Conservation (phyloP, 1,139 yeast genomes). For the Wickerhamiella pararugosa region DNA sequence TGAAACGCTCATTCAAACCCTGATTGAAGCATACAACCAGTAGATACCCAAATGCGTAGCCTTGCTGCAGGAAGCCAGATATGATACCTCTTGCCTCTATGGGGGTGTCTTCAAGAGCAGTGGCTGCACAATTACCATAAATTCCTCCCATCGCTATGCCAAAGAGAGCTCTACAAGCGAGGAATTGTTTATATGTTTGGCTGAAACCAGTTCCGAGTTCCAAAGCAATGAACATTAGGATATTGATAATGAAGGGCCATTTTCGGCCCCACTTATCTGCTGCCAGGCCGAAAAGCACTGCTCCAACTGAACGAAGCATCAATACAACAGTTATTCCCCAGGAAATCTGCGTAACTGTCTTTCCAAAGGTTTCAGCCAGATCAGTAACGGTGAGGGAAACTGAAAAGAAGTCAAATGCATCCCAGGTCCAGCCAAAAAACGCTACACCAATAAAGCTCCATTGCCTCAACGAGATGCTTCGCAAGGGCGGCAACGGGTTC, state of each 20-base stretch:
- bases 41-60: constrained; percentile 57
- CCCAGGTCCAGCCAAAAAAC: constrained; percentile 64
- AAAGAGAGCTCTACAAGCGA: constrained; percentile 54
- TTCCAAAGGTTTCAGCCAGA: constrained; percentile 40
- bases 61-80: constrained; percentile 56
- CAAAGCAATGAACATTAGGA: constrained; percentile 37
- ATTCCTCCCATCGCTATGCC: constrained; percentile 62
- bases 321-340: constrained; percentile 74
- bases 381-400: constrained; percentile 45
- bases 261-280: constrained; percentile 62
- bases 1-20: constrained; percentile 32
- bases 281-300: constrained; percentile 48
- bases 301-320: constrained; percentile 71
- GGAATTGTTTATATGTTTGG: constrained; percentile 44
- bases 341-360: constrained; percentile 39
- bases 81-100: constrained; percentile 43
- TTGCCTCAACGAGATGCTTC: constrained; percentile 32
- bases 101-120: constrained; percentile 59
- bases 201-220: constrained; percentile 67
- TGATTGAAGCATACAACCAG: constrained; percentile 50
- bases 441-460: constrained; percentile 55
- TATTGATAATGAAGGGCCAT: constrained; percentile 47
- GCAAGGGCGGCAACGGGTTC: constrained; percentile 42
- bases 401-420: constrained; percentile 63
- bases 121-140: constrained; percentile 53